Evolutionary conservation across 257 asterid species (phyloP).

Genomic region (Oldenlandia corymbosa): DNA sequence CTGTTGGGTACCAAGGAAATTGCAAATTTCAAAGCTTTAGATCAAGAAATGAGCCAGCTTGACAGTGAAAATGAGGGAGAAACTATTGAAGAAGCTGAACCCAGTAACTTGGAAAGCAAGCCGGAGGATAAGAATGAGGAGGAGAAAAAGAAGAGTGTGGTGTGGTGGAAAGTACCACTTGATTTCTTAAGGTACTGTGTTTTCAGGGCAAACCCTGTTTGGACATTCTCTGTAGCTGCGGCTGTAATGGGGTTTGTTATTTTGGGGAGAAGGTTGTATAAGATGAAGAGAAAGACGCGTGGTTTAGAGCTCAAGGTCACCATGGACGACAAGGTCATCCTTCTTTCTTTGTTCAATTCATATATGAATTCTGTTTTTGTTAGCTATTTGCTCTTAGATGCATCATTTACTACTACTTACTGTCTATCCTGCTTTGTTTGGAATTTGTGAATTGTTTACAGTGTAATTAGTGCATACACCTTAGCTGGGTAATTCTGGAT

Average conservation of each 20-base stretch:
- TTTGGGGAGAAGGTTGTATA: conserved; percentile 69
- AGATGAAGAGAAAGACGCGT: conserved; percentile 68
- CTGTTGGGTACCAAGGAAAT: conserved; percentile 21
- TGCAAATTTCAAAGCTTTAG: conserved; percentile 22
- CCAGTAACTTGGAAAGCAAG: conserved; percentile 31
- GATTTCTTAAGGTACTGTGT: conserved; percentile 61
- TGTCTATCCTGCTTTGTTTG: neutral
- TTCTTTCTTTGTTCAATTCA: no score
- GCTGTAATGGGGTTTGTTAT: conserved; percentile 80
- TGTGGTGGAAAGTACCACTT: conserved; percentile 95
- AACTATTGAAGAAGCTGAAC: conserved; percentile 20
- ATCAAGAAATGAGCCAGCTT: conserved; percentile 21
- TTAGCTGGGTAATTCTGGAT: neutral
- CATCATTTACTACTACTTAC: neutral
- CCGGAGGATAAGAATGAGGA: conserved; percentile 20
- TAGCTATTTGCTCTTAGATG: neutral
- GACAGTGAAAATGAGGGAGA: conserved; percentile 21
- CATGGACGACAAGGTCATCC: conserved; percentile 78
- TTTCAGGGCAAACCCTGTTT: conserved; percentile 64
- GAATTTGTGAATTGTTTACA: neutral
- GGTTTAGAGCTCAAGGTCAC: conserved; percentile 70
- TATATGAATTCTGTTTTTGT: neutral
- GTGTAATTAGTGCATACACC: no score
- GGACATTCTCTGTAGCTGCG: conserved; percentile 81
- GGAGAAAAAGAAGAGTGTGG: conserved; percentile 44